Base-by-base conservation (phyloP, 805 yeast species). In the Wickerhamomyces ciferrii region DNA sequence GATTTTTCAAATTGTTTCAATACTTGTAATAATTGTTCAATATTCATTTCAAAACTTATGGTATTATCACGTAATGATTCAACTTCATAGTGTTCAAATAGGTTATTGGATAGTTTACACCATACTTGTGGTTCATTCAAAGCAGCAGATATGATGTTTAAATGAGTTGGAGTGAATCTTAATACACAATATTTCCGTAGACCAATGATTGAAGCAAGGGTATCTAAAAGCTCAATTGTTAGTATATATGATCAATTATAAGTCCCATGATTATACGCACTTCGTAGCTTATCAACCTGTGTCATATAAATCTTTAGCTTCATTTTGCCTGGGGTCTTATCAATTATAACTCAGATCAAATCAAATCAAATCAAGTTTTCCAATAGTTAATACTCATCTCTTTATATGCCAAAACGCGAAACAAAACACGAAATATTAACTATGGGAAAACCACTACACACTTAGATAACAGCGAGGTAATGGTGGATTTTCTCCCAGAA, bases 81-180 rank as follows among this genome's bases (percentile, higher is more conserved):
- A 5, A 65, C 60, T 10, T 54, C 55, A 42, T 53, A 50, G 9
- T 49, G 27, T 23, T 61, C 60, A 43, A 61, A 59, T 35, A 80
- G 58, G 14, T 70, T 63, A 3, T 56, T 69, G 17, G 72, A 67
- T 14, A 84, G 56, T 48, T 76, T 78, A 52, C 84, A 75, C 88
- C 89, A 84, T 2, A 81, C 77, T 50, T 82, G 87, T 2, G 89
- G 87, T 48, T 81, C 84, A 39, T 72, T 68, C 24, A 72, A 53
- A 9, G 76, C 69, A 1, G 75, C 70, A 52, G 82, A 78, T 5
- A 83, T 75, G 14, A 82, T 70, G 35, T 69, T 59, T 38, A 84
- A 62, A 46, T 70, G 70, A 1, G 67, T 60, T 3, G 74, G 77
- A 1, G 80, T 73, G 63, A 84, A 80, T 43, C 80, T 66, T 21